Conservation (phyloP, 306 rosid genomes). For the Lagenaria siceraria region DNA sequence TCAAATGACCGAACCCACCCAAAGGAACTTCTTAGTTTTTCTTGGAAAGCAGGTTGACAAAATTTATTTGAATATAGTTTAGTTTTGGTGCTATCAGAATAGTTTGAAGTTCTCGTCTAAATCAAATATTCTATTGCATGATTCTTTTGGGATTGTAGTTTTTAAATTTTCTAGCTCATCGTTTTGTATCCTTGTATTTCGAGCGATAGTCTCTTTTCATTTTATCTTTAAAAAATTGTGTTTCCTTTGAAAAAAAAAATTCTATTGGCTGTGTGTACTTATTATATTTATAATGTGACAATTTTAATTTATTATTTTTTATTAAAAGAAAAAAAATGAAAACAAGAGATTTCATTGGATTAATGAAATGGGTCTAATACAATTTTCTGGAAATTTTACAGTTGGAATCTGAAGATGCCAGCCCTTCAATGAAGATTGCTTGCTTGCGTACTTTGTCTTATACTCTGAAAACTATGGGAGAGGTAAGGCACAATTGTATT, state of each 20-base stretch:
- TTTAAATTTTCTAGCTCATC: no score
- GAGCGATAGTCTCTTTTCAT: no score
- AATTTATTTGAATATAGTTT: slow-evolving; percentile 9
- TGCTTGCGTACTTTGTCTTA: slow-evolving; percentile 74
- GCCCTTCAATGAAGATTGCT: slow-evolving; percentile 76
- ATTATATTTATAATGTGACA: background rate
- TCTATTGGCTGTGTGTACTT: background rate
- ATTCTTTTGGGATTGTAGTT: no score
- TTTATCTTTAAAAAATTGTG: no score
- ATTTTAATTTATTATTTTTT: no score
- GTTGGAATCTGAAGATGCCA: slow-evolving; percentile 69
- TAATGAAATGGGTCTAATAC: no score
- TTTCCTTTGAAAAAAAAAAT: no score
- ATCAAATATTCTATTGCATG: background rate
- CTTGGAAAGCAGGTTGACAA: slow-evolving; percentile 59
- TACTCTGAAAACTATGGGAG: slow-evolving; percentile 76
- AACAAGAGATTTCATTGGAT: no score
- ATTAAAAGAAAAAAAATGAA: no score
- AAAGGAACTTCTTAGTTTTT: slow-evolving; percentile 68
- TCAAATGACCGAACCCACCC: slow-evolving; percentile 95
- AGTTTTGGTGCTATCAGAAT: slow-evolving; percentile 1
- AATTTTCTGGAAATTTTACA: slow-evolving; percentile 19
- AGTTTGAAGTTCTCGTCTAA: background rate
- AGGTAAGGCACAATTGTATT: slow-evolving; percentile 35
- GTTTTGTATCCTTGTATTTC: no score